These are phyloP conservation scores for Cyberlindnera galapagoensis DNA, from an alignment of 805 yeast genomes.

Conservation along the genomic window DNA sequence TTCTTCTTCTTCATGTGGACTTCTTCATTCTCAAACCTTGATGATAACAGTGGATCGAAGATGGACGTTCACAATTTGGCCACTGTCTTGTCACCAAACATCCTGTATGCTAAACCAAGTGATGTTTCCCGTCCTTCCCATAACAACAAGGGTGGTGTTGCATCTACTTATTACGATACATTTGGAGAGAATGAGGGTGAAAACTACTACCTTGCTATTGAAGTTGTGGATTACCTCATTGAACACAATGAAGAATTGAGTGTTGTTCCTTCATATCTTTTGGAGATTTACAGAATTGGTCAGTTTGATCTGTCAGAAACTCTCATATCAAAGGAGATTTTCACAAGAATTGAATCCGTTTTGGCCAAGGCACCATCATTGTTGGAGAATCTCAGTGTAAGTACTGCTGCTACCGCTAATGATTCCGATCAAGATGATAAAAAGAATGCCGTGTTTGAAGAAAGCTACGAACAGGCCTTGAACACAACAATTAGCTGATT, in stretches of 20 bases:
- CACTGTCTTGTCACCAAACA: slow-evolving; percentile 91
- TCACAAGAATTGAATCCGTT: slow-evolving; percentile 27
- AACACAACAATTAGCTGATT: slow-evolving; percentile 10
- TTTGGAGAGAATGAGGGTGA: slow-evolving; percentile 48
- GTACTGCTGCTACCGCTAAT: slow-evolving; percentile 8
- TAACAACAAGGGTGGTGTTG: slow-evolving; percentile 19
- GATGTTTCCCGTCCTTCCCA: slow-evolving; percentile 23
- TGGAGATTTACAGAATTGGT: slow-evolving; percentile 20
- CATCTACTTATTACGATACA: slow-evolving; percentile 29
- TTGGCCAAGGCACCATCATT: slow-evolving; percentile 22
- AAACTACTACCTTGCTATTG: slow-evolving; percentile 82
- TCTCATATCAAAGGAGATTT: slow-evolving; percentile 33
- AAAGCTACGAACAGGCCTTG: slow-evolving; percentile 7
- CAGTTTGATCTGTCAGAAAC: slow-evolving; percentile 16
- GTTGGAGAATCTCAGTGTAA: slow-evolving; percentile 12
- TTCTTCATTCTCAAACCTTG: slow-evolving; percentile 89
- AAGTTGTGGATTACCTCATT: slow-evolving; percentile 78
- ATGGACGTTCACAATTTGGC: slow-evolving; percentile 96
- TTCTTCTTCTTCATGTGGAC: slow-evolving; percentile 89
- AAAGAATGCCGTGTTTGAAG: slow-evolving; percentile 14
- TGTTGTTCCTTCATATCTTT: slow-evolving; percentile 59
- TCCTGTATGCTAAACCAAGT: slow-evolving; percentile 53
- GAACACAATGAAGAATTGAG: slow-evolving; percentile 75
- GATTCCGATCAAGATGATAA: slow-evolving; percentile 5
- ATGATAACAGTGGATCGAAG: slow-evolving; percentile 85